Evolutionary conservation across 208 protist genomes (phyloP).

Genomic region (Crithidia mellificae): DNA sequence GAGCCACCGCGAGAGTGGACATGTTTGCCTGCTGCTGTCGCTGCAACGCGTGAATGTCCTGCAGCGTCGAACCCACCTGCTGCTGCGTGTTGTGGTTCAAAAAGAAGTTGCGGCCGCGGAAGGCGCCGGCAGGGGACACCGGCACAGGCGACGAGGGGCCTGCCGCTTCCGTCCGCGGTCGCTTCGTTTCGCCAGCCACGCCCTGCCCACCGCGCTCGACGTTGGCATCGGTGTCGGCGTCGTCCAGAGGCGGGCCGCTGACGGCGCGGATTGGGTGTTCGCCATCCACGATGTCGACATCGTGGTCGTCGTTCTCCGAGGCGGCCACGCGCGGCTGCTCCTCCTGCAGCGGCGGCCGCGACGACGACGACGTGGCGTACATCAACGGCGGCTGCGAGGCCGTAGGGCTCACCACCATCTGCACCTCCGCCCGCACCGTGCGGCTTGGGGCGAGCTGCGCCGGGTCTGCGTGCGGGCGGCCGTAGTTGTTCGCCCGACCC

Average conservation of each 20-base stretch:
- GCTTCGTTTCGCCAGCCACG: slow-evolving; percentile 29
- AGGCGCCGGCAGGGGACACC: slow-evolving; percentile 24
- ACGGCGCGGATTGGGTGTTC: slow-evolving; percentile 51
- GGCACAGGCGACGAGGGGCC: slow-evolving; percentile 8
- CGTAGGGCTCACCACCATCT: slow-evolving; percentile 36
- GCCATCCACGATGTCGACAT: slow-evolving; percentile 42
- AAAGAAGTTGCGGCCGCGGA: slow-evolving; percentile 55
- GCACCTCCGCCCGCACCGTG: slow-evolving; percentile 62
- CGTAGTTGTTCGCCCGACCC: slow-evolving; percentile 84
- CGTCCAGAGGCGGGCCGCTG: slow-evolving; percentile 34
- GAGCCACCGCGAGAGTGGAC: slow-evolving; percentile 24
- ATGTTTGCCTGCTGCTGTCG: slow-evolving; percentile 40
- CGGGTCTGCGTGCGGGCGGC: slow-evolving; percentile 56
- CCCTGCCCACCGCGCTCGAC: not conserved
- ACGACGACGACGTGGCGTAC: too few species aligned
- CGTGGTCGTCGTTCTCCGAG: not conserved
- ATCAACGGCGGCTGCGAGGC: slow-evolving; percentile 2
- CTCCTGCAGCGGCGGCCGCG: slow-evolving; percentile 6
- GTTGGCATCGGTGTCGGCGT: too few species aligned
- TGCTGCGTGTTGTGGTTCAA: slow-evolving; percentile 36
- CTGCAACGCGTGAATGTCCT: slow-evolving; percentile 56
- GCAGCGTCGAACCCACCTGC: slow-evolving; percentile 44
- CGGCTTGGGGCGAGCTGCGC: slow-evolving; percentile 37
- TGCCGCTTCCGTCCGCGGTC: slow-evolving; percentile 37
- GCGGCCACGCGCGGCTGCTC: slow-evolving; percentile 22